Evolutionary conservation across 352 stramenopile genomes (phyloP).

Genomic region (Blastocystis sp.): DNA sequence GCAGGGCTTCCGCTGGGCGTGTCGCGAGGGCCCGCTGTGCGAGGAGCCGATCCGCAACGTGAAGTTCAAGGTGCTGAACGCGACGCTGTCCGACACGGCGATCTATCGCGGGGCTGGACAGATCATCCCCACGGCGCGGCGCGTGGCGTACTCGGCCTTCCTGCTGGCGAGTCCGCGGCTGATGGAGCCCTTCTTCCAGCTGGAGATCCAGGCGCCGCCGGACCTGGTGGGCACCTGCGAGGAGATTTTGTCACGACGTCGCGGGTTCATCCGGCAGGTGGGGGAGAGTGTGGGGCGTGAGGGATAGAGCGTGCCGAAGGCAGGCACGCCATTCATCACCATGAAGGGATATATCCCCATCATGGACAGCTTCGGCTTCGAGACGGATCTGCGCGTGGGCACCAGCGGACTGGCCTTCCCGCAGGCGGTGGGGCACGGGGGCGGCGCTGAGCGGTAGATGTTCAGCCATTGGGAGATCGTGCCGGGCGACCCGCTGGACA

Average conservation of each 20-base stretch:
- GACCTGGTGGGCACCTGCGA: conserved; percentile 92
- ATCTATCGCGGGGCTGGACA: conserved; percentile 92
- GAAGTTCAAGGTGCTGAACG: conserved; percentile 99
- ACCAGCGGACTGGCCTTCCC: conserved; percentile 79
- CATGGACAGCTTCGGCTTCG: conserved; percentile 98
- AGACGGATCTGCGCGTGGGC: conserved; percentile 96
- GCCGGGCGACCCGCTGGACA: conserved; percentile 92
- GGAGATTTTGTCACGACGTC: conserved; percentile 86
- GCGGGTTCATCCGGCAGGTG: conserved; percentile 76
- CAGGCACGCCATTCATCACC: conserved; percentile 91
- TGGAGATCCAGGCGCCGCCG: conserved; percentile 95
- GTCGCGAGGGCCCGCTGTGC: conserved; percentile 93
- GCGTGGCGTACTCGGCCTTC: conserved; percentile 94
- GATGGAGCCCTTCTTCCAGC: conserved; percentile 93
- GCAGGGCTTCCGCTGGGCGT: conserved; percentile 96
- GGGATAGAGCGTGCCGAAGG: conserved; percentile 87
- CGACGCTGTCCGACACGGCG: conserved; percentile 85
- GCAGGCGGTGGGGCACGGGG: neutral
- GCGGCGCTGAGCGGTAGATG: conserved; percentile 74
- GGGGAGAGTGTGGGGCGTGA: neutral
- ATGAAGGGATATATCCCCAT: conserved; percentile 94
- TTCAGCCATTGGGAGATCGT: conserved; percentile 99
- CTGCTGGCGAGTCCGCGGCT: conserved; percentile 92
- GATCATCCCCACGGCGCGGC: conserved; percentile 92
- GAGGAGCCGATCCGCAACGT: conserved; percentile 96